phyloP scores from a whole-genome alignment of 495 filamentous ascomycete genomes.

The Lichina pygmaea region DNA sequence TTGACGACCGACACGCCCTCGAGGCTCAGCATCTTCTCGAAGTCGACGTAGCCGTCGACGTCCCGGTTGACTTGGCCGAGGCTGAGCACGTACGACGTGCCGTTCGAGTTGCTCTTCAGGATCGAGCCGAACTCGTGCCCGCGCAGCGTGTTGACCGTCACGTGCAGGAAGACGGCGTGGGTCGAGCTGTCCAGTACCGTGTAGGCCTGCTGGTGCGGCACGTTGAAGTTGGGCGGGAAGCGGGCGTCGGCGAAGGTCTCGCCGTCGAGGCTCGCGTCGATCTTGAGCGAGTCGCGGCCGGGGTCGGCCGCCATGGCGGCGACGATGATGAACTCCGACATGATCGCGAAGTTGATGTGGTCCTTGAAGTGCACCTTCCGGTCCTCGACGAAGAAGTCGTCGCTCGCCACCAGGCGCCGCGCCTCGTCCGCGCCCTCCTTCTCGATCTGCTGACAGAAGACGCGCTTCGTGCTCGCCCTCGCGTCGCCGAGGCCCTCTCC shows the following conservation, averaged over 20 bases:
- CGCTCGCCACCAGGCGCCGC: constrained; percentile 36
- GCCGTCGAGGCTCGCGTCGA: constrained; percentile 64
- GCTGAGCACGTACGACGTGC: constrained; percentile 75
- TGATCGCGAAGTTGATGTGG: constrained; percentile 67
- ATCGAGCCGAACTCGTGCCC: constrained; percentile 55
- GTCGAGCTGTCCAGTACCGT: constrained; percentile 84
- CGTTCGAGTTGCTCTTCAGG: constrained; percentile 94
- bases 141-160: constrained; percentile 35
- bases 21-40: constrained; percentile 78
- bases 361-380: constrained; percentile 28
- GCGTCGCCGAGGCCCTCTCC: constrained; percentile 23
- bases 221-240: constrained; percentile 61
- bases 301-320: constrained; percentile 30
- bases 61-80: constrained; percentile 54
- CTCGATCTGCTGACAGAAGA: constrained; percentile 55
- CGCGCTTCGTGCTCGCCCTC: constrained; percentile 29
- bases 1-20: constrained; percentile 80
- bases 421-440: constrained; percentile 27
- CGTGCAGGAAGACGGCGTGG: constrained; percentile 78
- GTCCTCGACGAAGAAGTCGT: constrained; percentile 42
- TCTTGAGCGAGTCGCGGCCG: constrained; percentile 39
- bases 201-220: constrained; percentile 52
- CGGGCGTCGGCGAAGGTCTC: constrained; percentile 51
- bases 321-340: constrained; percentile 86
- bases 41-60: constrained; percentile 55